These are phyloP conservation scores for Actinomucor elegans DNA, from an alignment of 371 early-diverging fungal species.

Conservation along the genomic window DNA sequence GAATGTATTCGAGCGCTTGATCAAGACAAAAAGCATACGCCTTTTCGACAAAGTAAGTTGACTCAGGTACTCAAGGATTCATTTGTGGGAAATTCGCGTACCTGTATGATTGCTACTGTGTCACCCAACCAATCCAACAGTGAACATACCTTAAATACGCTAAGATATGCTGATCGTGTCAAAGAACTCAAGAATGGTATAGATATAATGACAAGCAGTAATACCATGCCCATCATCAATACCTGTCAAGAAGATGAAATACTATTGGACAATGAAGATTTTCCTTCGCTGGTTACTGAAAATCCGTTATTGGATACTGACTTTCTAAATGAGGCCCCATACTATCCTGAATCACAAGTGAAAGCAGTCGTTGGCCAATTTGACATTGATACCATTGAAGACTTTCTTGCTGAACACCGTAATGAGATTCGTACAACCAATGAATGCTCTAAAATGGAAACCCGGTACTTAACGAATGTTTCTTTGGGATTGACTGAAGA, in stretches of 20 bases:
- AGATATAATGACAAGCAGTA: constrained; percentile 16
- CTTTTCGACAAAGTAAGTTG: constrained; percentile 96
- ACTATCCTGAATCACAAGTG: constrained; percentile 2
- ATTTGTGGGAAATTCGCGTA: constrained; percentile 95
- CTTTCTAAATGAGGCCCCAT: constrained; percentile 29
- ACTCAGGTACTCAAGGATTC: constrained; percentile 97
- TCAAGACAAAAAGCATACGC: constrained; percentile 90
- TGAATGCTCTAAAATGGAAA: constrained; percentile 78
- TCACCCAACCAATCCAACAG: constrained; percentile 89
- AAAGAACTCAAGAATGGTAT: constrained; percentile 24
- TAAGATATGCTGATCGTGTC: constrained; percentile 94
- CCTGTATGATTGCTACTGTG: constrained; percentile 98
- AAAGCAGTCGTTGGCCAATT: constrained; percentile 8
- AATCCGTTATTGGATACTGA: constrained; percentile 28
- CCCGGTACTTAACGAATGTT: constrained; percentile 74
- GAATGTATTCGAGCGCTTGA: constrained; percentile 98
- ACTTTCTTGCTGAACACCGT: constrained; percentile 75
- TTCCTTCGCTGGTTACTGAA: constrained; percentile 8
- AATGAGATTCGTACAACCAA: constrained; percentile 75
- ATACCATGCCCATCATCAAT: not conserved
- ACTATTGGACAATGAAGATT: constrained; percentile 15
- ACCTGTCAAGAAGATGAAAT: not conserved
- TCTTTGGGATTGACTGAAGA: constrained; percentile 46
- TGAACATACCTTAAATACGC: constrained; percentile 98
- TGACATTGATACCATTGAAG: constrained; percentile 49